Conservation (phyloP, 257 asterid species). For the Plectranthus barbatus region DNA sequence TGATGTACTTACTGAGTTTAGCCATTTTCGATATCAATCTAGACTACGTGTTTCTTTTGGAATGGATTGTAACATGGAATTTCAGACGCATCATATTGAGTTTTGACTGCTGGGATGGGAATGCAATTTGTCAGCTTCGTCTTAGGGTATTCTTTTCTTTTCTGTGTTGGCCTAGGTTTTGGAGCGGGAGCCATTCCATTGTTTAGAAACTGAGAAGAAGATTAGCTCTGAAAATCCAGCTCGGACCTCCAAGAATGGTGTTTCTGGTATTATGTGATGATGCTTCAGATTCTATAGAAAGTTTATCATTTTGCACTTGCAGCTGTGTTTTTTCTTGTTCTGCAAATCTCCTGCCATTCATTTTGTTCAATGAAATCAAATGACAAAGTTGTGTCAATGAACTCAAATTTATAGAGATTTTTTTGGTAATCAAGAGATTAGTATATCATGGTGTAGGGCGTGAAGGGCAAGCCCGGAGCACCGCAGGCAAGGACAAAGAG, state of each 20-base stretch:
- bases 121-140: background rate
- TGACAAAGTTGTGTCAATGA: too few species aligned
- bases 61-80: too few species aligned
- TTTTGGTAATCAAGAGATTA: too few species aligned
- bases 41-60: background rate
- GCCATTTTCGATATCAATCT: background rate
- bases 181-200: constrained; percentile 32
- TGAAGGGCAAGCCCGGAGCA: background rate
- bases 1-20: background rate
- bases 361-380: too few species aligned
- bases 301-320: too few species aligned
- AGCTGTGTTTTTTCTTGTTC: too few species aligned
- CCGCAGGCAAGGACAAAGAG: background rate
- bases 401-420: too few species aligned
- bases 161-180: constrained; percentile 25
- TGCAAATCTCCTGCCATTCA: too few species aligned
- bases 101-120: too few species aligned
- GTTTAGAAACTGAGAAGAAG: constrained; percentile 32
- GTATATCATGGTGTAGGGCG: background rate
- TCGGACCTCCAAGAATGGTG: constrained; percentile 36
- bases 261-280: constrained; percentile 32
- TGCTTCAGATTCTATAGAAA: background rate
- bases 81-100: too few species aligned
- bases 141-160: background rate
- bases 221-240: constrained; percentile 28